Evolutionary conservation across 169 alveolate species (phyloP).

Genomic region (Eimeria maxima): DNA sequence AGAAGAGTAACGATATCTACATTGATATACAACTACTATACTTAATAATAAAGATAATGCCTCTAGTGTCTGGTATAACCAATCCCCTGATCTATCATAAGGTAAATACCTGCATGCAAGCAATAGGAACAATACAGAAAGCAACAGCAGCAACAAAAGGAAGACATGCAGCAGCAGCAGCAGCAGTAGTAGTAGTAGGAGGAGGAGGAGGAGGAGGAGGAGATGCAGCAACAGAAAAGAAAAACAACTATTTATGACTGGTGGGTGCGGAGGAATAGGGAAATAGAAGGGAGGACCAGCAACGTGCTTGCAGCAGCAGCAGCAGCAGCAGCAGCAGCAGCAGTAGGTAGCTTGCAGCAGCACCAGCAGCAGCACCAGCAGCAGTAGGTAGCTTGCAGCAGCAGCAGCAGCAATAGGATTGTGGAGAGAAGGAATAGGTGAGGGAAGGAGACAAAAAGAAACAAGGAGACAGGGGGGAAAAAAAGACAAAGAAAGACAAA

Average conservation of each 20-base stretch:
- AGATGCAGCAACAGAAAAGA: too few species aligned
- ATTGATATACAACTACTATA: constrained; percentile 91
- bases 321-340: too few species aligned
- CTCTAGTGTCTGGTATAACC: constrained; percentile 96
- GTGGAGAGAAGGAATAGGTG: not conserved
- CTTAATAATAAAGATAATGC: constrained; percentile 91
- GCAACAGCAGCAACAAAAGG: not conserved
- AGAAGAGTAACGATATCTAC: constrained; percentile 89
- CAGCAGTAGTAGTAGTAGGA: not conserved
- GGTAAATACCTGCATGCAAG: constrained; percentile 95
- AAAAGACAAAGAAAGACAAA: not conserved
- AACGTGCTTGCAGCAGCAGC: too few species aligned
- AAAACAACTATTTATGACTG: too few species aligned
- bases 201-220: not conserved
- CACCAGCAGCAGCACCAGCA: too few species aligned
- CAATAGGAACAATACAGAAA: not conserved
- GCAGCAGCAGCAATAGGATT: too few species aligned
- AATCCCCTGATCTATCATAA: constrained; percentile 96
- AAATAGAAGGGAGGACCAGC: too few species aligned
- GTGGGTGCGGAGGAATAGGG: too few species aligned
- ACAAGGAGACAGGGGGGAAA: not conserved
- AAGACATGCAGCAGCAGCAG: not conserved
- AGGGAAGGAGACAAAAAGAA: not conserved
- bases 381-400: too few species aligned
- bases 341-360: too few species aligned